Evolutionary conservation across 2,329 filamentous ascomycete species (phyloP).

Genomic region (Eurotiales sp.): DNA sequence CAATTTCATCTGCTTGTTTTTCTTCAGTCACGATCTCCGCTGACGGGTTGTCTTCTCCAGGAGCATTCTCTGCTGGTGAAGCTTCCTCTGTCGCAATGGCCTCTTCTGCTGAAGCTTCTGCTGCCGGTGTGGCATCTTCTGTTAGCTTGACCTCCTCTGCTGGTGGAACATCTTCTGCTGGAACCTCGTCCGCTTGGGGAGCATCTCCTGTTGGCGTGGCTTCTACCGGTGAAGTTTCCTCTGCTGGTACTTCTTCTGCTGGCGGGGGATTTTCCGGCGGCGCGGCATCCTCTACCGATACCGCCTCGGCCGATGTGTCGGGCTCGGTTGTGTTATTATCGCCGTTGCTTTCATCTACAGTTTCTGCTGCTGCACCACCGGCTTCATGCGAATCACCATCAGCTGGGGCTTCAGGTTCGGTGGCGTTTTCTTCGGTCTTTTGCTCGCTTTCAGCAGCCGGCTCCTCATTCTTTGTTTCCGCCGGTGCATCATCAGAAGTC

Average conservation of each 20-base stretch:
- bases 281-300: slow-evolving; percentile 1
- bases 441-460: slow-evolving; percentile 19
- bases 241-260: neutral
- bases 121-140: slow-evolving; percentile 12
- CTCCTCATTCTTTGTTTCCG: slow-evolving; percentile 23
- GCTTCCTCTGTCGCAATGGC: slow-evolving; percentile 10
- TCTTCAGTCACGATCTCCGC: slow-evolving; percentile 17
- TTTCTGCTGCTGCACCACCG: neutral
- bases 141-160: slow-evolving; percentile 14
- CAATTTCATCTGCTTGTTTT: slow-evolving; percentile 10
- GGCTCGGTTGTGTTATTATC: neutral
- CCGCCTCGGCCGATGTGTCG: slow-evolving; percentile 11
- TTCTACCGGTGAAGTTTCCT: slow-evolving; percentile 10
- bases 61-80: slow-evolving; percentile 16
- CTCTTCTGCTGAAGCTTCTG: slow-evolving; percentile 14
- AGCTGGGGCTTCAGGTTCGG: slow-evolving; percentile 1
- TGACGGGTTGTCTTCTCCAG: slow-evolving; percentile 15
- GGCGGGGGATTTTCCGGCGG: neutral
- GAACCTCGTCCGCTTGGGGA: slow-evolving; percentile 18
- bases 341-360: slow-evolving; percentile 1
- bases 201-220: neutral
- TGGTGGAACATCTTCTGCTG: slow-evolving; percentile 12
- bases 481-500: slow-evolving; percentile 27
- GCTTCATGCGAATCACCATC: slow-evolving; percentile 12
- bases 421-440: slow-evolving; percentile 19